Base-by-base conservation (phyloP, 139 green algal species). In the Monoraphidium neglectum region DNA sequence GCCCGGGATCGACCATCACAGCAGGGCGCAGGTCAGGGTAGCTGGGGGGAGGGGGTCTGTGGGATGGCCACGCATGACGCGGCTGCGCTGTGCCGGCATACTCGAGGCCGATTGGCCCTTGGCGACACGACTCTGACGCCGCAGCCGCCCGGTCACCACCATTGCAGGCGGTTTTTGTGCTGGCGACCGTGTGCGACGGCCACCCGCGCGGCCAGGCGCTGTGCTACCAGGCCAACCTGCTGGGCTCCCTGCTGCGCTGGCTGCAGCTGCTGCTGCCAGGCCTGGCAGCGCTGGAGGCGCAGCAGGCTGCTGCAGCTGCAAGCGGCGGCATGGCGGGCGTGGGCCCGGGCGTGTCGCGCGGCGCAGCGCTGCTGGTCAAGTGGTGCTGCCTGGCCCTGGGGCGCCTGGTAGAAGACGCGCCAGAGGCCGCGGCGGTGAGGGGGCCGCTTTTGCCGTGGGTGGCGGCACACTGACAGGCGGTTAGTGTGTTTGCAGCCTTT, bases 151-250 rank as follows among this genome's bases (percentile, higher is more conserved):
- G 16, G 87, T 90, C 49, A 18, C 18, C 18, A 36, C 89, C 94
- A n/a, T n/a, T n/a, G n/a, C n/a, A n/a, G 88, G 95, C 96, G 13
- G 92, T 91, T 6, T 98, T 99, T 89, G 91, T 99, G 70, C 87
- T 99, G 59, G 89, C 96, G 2, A 88, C 92, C 60, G 95, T 99
- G 36, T 97, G 89, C 65, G 86, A 97, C 79, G 74, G 82, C 13
- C 88, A 98, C 77, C 79, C 88, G 3, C 79, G 91, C 81, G 86
- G 86, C 57, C 87, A 92, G 66, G 77, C 67, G 15, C 76, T 90
- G 77, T 90, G 84, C 26, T 82, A 78, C 4, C 49, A 51, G 37
- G 72, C 57, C 47, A 83, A 88, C 76, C 81, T 93, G 51, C 77
- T 91, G 74, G 53, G 69, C 49, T 67, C 61, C 13, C 77, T 88